Evolutionary conservation across 2,329 filamentous ascomycete genomes (phyloP), one percentile per base, ranked within the genome.

Genomic region (Colletotrichum viniferum): DNA sequence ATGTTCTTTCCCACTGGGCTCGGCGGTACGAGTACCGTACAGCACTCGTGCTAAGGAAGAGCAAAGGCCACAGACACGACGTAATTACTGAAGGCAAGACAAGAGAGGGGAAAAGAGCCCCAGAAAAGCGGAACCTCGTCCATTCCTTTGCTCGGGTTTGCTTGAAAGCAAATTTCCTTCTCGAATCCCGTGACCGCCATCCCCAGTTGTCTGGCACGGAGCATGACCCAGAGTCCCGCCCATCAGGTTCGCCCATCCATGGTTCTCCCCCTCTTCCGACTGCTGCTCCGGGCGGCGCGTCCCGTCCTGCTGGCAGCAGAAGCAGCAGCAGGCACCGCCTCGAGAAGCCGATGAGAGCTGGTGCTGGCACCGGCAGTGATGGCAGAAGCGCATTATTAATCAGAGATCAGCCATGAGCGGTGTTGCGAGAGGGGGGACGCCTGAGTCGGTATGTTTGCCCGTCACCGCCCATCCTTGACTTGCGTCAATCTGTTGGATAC

Each of bases 211-310:
- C 48, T 56, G 65, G 68, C 36, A 71, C 48, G 72, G 68, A 72
- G 73, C 43, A 63, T 75, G 68, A 64, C 60, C 60, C 38, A 32
- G 67, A 61, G 36, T 72, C 52, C 48, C 62, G 56, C 43, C 32
- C 61, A 60, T 24, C 52, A 67, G 38, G 69, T 67, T 75, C 38
- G 56, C 30, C 63, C 55, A 34, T 63, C 61, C 68, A 74, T 58
- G 73, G 52, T n/a, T 21, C 21, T 62, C 18, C 62, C 63, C 63
- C 69, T 36, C 56, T 72, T 38, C 69, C 55, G 63, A 71, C 30
- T 71, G 55, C 63, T 72, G 58, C 56, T 73, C 64, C 73, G 63
- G 63, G 43, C 73, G 73, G 73, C 73, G 73, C 73, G 73, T 75
- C 73, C 73, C 73, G 73, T 63, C 63, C 72, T 63, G 69, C 56